Conservation (phyloP, 306 rosid genomes). For the Prosopis cineraria region DNA sequence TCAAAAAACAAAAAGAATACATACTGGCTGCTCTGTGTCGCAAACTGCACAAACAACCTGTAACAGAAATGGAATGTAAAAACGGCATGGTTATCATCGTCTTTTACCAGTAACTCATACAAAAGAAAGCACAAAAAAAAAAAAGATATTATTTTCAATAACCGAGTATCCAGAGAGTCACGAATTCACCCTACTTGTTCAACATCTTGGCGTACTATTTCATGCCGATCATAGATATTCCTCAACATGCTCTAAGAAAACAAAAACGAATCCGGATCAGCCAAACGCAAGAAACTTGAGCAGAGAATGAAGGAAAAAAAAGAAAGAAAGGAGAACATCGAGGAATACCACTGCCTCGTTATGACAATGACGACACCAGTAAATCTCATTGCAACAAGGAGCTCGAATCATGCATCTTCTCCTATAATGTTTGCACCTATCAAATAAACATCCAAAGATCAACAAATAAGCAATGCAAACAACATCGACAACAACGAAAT, state of each 20-base stretch:
- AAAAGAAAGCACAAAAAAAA: neutral
- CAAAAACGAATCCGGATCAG: slow-evolving; percentile 41
- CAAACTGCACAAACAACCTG: slow-evolving; percentile 95
- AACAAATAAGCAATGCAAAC: neutral
- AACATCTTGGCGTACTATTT: slow-evolving; percentile 72
- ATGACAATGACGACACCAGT: slow-evolving; percentile 94
- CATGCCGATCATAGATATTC: slow-evolving; percentile 74
- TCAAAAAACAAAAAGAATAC: slow-evolving; percentile 13
- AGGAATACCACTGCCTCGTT: slow-evolving; percentile 72
- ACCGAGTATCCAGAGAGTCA: neutral
- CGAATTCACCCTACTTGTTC: slow-evolving; percentile 55
- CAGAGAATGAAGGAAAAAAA: neutral
- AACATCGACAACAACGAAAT: neutral
- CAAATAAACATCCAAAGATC: neutral
- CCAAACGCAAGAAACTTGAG: slow-evolving; percentile 21
- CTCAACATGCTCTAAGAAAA: slow-evolving; percentile 62
- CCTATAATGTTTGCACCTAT: slow-evolving; percentile 88
- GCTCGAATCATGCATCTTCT: slow-evolving; percentile 95
- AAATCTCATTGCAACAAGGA: slow-evolving; percentile 94
- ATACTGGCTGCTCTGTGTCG: slow-evolving; percentile 95
- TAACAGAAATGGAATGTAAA: slow-evolving; percentile 33
- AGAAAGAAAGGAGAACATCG: neutral
- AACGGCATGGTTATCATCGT: neutral
- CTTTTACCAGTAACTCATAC: neutral
- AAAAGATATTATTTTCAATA: neutral